Evolutionary conservation across 352 stramenopile genomes (phyloP).

Genomic region (Phytopythium cucurbitacearum): DNA sequence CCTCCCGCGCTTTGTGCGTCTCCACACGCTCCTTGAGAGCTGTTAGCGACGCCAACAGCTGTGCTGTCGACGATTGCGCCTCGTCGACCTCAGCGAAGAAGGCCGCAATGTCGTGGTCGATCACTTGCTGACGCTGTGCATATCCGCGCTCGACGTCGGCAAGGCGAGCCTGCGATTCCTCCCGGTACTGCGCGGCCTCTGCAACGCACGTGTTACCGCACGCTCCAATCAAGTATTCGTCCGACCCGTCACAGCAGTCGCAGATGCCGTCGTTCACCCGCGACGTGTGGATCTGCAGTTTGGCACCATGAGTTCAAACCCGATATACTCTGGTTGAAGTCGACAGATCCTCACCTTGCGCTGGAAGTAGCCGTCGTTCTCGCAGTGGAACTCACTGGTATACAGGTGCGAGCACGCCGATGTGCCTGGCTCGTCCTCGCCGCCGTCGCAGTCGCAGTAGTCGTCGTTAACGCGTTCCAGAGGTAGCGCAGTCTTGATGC

Average conservation of each 20-base stretch:
- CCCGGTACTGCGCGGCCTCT: constrained; percentile 29
- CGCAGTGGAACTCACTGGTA: constrained; percentile 60
- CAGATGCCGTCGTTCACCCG: constrained; percentile 93
- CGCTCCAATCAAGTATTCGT: constrained; percentile 57
- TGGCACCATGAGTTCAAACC: background rate
- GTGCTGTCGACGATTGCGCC: constrained; percentile 15
- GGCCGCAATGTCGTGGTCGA: constrained; percentile 33
- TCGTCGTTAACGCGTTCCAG: constrained; percentile 85
- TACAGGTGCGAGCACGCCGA: constrained; percentile 65
- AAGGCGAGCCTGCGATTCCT: constrained; percentile 31
- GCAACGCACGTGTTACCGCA: constrained; percentile 50
- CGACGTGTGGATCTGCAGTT: constrained; percentile 63
- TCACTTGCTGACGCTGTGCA: constrained; percentile 32
- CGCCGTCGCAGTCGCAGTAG: constrained; percentile 92
- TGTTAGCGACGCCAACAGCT: constrained; percentile 34
- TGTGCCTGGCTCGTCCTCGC: constrained; percentile 87
- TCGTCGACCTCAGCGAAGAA: constrained; percentile 41
- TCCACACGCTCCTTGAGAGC: constrained; percentile 54
- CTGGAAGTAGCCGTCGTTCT: constrained; percentile 58
- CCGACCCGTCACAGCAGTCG: constrained; percentile 96
- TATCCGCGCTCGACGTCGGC: constrained; percentile 38
- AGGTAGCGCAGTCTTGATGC: constrained; percentile 25
- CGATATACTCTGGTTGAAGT: too few relatives aligned
- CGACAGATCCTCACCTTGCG: constrained; percentile 29
- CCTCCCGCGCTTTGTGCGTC: constrained; percentile 60